Evolutionary conservation across 257 asterid genomes (phyloP).

Genomic region (Capsicum rhomboideum): DNA sequence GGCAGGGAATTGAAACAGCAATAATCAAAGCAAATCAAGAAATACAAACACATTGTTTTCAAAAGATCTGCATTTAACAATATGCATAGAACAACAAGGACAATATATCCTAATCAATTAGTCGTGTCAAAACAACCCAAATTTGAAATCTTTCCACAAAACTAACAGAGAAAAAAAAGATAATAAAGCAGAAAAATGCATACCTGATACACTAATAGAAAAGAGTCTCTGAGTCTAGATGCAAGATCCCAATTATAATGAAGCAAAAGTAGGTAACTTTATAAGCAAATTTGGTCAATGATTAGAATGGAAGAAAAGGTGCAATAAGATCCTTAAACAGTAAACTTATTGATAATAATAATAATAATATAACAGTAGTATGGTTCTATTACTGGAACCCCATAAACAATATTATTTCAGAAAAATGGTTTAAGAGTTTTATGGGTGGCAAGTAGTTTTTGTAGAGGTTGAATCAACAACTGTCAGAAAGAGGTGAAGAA

Average conservation of each 20-base stretch:
- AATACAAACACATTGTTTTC: background rate
- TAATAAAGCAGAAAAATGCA: background rate
- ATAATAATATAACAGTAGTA: background rate
- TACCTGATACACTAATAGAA: background rate
- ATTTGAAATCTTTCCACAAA: background rate
- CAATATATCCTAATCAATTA: background rate
- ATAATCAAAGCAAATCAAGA: background rate
- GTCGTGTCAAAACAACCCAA: background rate
- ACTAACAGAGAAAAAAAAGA: background rate
- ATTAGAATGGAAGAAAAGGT: conserved; percentile 5
- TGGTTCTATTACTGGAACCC: background rate
- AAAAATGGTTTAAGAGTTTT: background rate
- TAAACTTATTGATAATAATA: background rate
- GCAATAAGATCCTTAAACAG: background rate
- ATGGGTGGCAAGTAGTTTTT: background rate
- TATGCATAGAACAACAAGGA: background rate
- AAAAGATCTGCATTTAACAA: background rate
- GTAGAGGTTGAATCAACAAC: conserved; percentile 1
- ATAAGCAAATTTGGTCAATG: background rate
- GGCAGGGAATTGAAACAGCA: background rate
- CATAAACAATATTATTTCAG: background rate
- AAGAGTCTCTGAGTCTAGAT: background rate
- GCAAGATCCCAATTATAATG: background rate
- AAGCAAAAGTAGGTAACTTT: background rate
- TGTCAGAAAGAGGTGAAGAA: background rate